Base-by-base conservation (phyloP, 768 basidiomycete species). In the Tylopilus sp. region DNA sequence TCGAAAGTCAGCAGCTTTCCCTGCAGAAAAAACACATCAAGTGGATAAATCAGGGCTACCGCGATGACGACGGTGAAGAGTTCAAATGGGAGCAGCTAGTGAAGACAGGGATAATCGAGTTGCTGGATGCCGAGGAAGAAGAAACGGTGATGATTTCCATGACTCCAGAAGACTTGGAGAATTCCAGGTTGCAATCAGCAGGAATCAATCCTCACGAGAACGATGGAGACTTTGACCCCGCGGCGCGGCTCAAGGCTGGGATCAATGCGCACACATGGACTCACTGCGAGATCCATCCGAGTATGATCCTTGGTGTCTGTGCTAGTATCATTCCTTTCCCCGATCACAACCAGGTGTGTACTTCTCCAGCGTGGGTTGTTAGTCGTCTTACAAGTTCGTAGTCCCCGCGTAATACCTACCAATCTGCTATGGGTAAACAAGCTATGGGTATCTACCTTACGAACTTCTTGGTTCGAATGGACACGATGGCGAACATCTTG, bases 401-500 rank as follows among this genome's bases (percentile, higher is more conserved):
- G 92, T 99, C 96, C 54, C 96, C 96, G 60, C 97, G 96, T 84
- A 99, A 99, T 68, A 99, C 96, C 5, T 99, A 99, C 67, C 96
- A 99, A 75, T 98, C 96, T 41, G 96, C 96, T 48, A 99, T 99
- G 96, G 97, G 97, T 62, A 99, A 99, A 76, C 96, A 99, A 83
- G 96, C 96, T 12, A 99, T 99, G 96, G 96, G 97, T 46, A 93
- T 98, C 60, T 97, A 90, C 73, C 80, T 98, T 31, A 98, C 96
- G 31, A 99, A 98, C 72, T 99, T 96, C 80, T 83, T 97, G 61
- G 89, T 98, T 61, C 92, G 96, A 49, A 96, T 98, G 93, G 96
- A 99, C 71, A 99, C 97, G 11, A 98, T 98, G 96, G 93, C 96
- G 61, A 99, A 99, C 66, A 97, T 99, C 58, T 80, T 99, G 41